Evolutionary conservation across 2,329 filamentous ascomycete species (phyloP).

Genomic region (Ophidiomyces ophidiicola): DNA sequence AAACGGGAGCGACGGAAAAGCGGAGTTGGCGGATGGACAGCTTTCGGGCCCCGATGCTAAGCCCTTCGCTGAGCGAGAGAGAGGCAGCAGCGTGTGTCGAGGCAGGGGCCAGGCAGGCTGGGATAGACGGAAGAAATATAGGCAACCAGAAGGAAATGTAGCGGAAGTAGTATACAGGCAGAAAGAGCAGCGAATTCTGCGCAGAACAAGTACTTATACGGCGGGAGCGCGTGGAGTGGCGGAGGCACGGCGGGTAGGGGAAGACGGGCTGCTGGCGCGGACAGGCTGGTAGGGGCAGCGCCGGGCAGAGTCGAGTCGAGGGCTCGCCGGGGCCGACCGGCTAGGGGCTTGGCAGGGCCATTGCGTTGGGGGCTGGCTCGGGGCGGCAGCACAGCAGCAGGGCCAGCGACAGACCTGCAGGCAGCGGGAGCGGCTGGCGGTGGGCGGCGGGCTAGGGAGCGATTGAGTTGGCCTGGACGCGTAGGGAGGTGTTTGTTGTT

Average conservation of each 20-base stretch:
- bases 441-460: too few relatives aligned
- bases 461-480: too few relatives aligned
- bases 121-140: not conserved
- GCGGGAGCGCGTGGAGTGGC: conserved; percentile 26
- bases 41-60: too few relatives aligned
- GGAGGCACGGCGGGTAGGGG: conserved; percentile 16
- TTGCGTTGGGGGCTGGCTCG: too few relatives aligned
- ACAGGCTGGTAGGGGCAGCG: conserved; percentile 2
- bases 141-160: not conserved
- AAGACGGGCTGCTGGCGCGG: not conserved
- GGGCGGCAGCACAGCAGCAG: not conserved
- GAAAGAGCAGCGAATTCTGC: conserved; percentile 38
- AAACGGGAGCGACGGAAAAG: too few relatives aligned
- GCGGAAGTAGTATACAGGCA: not conserved
- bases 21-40: too few relatives aligned
- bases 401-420: too few relatives aligned
- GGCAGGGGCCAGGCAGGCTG: not conserved
- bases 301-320: not conserved
- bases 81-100: not conserved
- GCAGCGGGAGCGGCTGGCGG: too few relatives aligned
- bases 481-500: too few relatives aligned
- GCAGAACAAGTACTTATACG: conserved; percentile 56
- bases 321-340: too few relatives aligned
- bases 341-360: too few relatives aligned
- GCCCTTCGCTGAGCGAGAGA: too few relatives aligned